These are phyloP conservation scores for Parmales sp. DNA, from an alignment of 108 stramenopile genomes.

Conservation along the genomic window DNA sequence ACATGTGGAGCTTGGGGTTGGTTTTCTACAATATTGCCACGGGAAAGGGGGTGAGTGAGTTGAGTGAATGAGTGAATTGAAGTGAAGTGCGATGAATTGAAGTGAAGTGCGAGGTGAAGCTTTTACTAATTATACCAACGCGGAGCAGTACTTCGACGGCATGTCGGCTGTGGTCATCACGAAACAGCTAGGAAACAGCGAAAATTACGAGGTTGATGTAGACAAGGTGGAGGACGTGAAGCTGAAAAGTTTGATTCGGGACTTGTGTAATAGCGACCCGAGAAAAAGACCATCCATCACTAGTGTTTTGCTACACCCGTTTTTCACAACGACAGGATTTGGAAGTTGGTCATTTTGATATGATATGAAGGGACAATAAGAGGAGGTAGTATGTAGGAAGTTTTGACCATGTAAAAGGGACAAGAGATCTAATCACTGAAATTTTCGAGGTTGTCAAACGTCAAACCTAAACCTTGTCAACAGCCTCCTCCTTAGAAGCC, in stretches of 20 bases:
- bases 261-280: slow-evolving; percentile 50
- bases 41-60: too few species aligned
- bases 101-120: too few species aligned
- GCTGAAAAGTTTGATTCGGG: slow-evolving; percentile 50
- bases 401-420: too few species aligned
- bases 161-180: slow-evolving; percentile 58
- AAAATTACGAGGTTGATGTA: slow-evolving; percentile 33
- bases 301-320: slow-evolving; percentile 64
- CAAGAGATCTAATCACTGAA: too few species aligned
- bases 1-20: slow-evolving; percentile 77
- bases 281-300: slow-evolving; percentile 48
- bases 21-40: slow-evolving; percentile 64
- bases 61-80: too few species aligned
- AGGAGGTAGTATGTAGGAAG: too few species aligned
- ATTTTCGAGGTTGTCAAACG: too few species aligned
- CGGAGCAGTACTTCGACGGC: slow-evolving; percentile 66
- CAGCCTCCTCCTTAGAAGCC: too few species aligned
- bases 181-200: slow-evolving; percentile 37
- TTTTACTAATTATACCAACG: too few species aligned
- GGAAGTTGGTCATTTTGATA: background rate
- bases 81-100: too few species aligned
- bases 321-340: slow-evolving; percentile 32
- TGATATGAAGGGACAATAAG: too few species aligned
- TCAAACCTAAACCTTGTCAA: too few species aligned
- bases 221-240: slow-evolving; percentile 26